phyloP scores from a whole-genome alignment of 495 filamentous ascomycete species.

The Xylaria intraflava region DNA sequence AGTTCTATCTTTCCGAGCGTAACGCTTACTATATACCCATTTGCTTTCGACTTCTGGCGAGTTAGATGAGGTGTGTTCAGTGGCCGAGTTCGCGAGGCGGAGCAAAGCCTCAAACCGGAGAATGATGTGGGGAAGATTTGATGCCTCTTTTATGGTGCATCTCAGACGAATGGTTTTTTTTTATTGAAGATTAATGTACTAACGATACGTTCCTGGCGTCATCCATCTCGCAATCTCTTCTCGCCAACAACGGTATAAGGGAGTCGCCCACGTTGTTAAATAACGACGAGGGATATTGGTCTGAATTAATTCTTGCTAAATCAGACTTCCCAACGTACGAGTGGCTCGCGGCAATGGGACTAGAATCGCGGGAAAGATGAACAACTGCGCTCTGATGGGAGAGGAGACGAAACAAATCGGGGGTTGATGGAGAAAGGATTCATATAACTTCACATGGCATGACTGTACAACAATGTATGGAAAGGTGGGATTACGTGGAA shows the following conservation, averaged over 20 bases:
- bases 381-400: too few relatives aligned
- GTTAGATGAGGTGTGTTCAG: not conserved
- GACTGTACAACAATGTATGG: not conserved
- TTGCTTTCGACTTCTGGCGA: not conserved
- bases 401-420: too few relatives aligned
- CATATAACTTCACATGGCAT: not conserved
- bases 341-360: too few relatives aligned
- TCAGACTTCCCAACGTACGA: too few relatives aligned
- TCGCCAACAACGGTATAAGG: not conserved
- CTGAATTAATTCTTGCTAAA: too few relatives aligned
- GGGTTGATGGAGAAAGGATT: too few relatives aligned
- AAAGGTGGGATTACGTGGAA: not conserved
- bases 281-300: too few relatives aligned
- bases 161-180: not conserved
- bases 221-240: not conserved
- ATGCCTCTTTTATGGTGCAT: not conserved
- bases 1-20: not conserved
- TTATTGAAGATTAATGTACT: not conserved
- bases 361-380: too few relatives aligned
- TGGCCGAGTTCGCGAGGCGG: not conserved
- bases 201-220: not conserved
- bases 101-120: not conserved
- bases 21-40: slow-evolving; percentile 6
- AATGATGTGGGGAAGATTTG: not conserved
- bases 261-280: too few relatives aligned